Base-by-base conservation (phyloP, 805 yeast species). In the Ogataea pilisensis region DNA sequence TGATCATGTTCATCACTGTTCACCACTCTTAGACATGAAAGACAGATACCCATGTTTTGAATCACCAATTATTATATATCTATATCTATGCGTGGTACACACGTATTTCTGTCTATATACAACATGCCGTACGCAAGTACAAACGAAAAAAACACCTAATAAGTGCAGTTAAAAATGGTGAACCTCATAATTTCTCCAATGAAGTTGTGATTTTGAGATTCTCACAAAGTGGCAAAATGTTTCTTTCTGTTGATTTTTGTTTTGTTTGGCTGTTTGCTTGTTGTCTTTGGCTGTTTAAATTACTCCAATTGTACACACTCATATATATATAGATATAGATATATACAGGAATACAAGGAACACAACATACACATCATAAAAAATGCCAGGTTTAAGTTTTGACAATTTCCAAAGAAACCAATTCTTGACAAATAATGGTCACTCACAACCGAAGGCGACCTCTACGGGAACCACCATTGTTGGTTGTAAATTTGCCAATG, bases 401-500 rank as follows among this genome's bases (percentile, higher is more conserved):
- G 98, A 91, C 55, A 90, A 93, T 66, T 86, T 76, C 64, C 95
- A 88, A 63, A 84, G 99, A 72, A 93, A 93, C 65, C 77, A 76
- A 44, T 80, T 69, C 51, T 73, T 93, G 40, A 73, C 84, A 18
- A 73, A 79, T 49, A 50, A 54, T 8, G 96, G 97, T 11, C 78
- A 75, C 55, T 78, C 82, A 3, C 69, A 78, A 27, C 97, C 98
- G 39, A 82, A 73, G 49, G 95, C 96, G 28, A 93, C 99, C 1
- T 88, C 97, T 18, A 93, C 99, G 1, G 99, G 99, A 70, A 93
- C 99, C n/a, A 93, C 99, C 0, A 93, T 93, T 69, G 99, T 93
- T 19, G 99, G 99, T 38, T 86, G 95, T 61, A 85, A 84, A 59
- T 91, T 85, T 65, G 71, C 85, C 39, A 91, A 88, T 46, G 99